A percentile compares a stretch with the other conserved stretches of the same genome.
Evolutionary conservation across 1,284 basidiomycete species (phyloP).

Genomic region (Cutaneotrichosporon sp.): DNA sequence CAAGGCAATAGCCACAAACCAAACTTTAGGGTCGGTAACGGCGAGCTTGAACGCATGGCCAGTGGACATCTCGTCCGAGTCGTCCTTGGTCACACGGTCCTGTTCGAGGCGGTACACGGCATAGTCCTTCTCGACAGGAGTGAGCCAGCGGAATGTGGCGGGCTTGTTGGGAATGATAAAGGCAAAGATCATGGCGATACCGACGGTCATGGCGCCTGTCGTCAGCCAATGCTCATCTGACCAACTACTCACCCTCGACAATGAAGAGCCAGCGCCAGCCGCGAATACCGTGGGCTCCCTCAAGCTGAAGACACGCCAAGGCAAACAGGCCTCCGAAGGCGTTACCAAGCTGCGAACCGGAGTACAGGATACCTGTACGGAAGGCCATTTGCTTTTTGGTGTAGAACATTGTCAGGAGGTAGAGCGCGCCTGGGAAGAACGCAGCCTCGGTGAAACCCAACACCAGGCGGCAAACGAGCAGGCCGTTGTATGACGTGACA

Average conservation of each 20-base stretch:
- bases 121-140: constrained; percentile 30
- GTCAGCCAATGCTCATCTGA: constrained; percentile 7
- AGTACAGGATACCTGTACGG: constrained; percentile 33
- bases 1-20: constrained; percentile 27
- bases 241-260: constrained; percentile 18
- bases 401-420: constrained; percentile 40
- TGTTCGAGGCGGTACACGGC: constrained; percentile 36
- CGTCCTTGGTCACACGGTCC: constrained; percentile 35
- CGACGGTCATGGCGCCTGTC: constrained; percentile 24
- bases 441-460: constrained; percentile 35
- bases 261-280: constrained; percentile 43
- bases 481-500: constrained; percentile 24
- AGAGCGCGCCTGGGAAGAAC: constrained; percentile 40
- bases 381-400: constrained; percentile 32
- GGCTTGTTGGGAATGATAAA: constrained; percentile 41
- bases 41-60: constrained; percentile 30
- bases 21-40: constrained; percentile 37
- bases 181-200: constrained; percentile 28
- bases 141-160: constrained; percentile 30
- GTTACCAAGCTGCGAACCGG: constrained; percentile 40
- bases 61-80: constrained; percentile 26
- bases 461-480: constrained; percentile 23
- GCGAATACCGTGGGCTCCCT: constrained; percentile 31
- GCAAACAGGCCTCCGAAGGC: constrained; percentile 38
- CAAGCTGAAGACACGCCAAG: constrained; percentile 24